Evolutionary conservation across 2,329 filamentous ascomycete species (phyloP), one percentile per base, ranked within the genome.

Genomic region (Beauveria bassiana): DNA sequence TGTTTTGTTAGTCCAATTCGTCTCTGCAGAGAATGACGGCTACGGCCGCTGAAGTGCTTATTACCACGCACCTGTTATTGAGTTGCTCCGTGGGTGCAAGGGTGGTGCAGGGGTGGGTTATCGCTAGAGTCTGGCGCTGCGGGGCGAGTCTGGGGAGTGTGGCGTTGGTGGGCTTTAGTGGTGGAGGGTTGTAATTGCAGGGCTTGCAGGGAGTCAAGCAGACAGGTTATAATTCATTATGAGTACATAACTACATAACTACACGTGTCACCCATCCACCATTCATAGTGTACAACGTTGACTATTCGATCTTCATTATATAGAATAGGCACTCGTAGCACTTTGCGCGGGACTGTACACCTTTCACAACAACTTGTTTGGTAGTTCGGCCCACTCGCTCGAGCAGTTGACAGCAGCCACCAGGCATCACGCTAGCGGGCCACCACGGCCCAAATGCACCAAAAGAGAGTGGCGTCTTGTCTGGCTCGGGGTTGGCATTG

Each of bases 401-500:
- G 34, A 38, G 34, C 34, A 14, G 12, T 38, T 38, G 34, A 38
- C 49, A 49, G 54, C 28, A 18, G 28, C 49, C 18, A 31, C 26
- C 6, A 16, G 6, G n/a, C 10, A 40, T 38, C 31, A 42, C 55
- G 55, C 55, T 49, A 58, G 46, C 31, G 45, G 22, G n/a, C 46
- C 55, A 50, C 49, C 50, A 46, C 49, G 40, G 58, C 1, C 40
- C 40, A 40, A 60, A 46, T 46, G 50, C 28, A 60, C 58, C 58
- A 47, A 60, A 60, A 38, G 49, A 60, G 58, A 2, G 58, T 60
- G 58, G 58, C 50, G 58, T 38, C 49, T 53, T 38, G 34, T 40
- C 20, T 50, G 56, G 56, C 46, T 34, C 38, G 40, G 57, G 57
- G 40, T 10, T 12, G 26, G 24, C 38, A n/a, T 52, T 43, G 28